Percentiles rank a stretch among this genome's conserved stretches.
These are phyloP conservation scores for Sarocladiaceae sp. DNA, from an alignment of 2,329 filamentous ascomycete species.

Conservation along the genomic window DNA sequence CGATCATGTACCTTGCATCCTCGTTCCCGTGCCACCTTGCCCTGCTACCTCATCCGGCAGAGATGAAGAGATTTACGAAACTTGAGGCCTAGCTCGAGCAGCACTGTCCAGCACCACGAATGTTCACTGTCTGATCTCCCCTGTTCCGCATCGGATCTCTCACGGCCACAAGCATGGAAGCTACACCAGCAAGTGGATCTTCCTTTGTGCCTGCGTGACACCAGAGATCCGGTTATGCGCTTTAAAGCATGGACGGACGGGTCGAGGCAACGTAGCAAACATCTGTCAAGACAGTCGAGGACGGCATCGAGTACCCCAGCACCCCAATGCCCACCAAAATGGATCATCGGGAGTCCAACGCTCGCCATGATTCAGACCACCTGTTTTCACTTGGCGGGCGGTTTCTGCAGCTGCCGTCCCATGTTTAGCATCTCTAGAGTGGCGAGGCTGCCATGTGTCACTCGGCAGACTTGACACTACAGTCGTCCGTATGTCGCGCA, in stretches of 20 bases:
- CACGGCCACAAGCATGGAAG: background rate
- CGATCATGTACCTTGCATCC: slow-evolving; percentile 5
- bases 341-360: background rate
- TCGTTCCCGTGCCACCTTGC: background rate
- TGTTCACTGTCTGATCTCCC: background rate
- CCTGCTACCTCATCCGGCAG: background rate
- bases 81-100: no score
- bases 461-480: slow-evolving; percentile 8
- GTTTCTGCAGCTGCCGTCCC: background rate
- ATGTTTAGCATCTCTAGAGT: background rate
- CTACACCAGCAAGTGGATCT: slow-evolving; percentile 7
- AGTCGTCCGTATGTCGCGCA: background rate
- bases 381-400: background rate
- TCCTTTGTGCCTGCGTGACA: background rate
- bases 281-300: background rate
- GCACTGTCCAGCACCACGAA: no score
- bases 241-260: background rate
- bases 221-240: background rate
- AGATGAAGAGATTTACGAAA: no score
- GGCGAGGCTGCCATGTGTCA: background rate
- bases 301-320: background rate
- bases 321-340: no score
- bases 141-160: background rate
- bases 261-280: background rate
- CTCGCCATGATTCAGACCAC: background rate